Evolutionary conservation across 2,329 filamentous ascomycete species (phyloP), one percentile per base, ranked within the genome.

Genomic region (Botryotinia convoluta): DNA sequence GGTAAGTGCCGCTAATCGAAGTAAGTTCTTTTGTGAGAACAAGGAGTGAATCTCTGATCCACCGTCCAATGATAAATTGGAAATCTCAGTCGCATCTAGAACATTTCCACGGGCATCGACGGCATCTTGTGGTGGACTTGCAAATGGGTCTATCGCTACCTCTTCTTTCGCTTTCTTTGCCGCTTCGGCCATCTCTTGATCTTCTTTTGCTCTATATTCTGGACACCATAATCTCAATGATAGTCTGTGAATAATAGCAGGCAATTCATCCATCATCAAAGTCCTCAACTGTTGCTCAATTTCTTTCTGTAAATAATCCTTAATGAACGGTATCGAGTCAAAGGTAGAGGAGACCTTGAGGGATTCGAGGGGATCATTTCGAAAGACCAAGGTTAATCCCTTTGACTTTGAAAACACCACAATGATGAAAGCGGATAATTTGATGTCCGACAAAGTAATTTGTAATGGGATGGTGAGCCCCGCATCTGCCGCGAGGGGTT

Each of bases 321-420:
- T 92, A 75, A 99, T 96, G 81, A 99, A 99, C 62, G 96, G 95
- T 79, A 99, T 99, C 20, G 95, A 97, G 84, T 99, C 96, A 83
- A 99, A 99, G 62, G 96, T 99, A 77, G 95, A 98, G 0, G 95
- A 98, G 77, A 99, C 96, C 85, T 98, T 98, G 80, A 99, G 90
- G 7, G 95, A 98, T 82, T 99, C 96, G 75, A 99, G 90, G 7
- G 96, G 96, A 81, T 99, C 96, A 87, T 99, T 98, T 79, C 96
- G 92, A 82, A 99, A 99, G 62, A 99, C 96, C 65, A 99, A 87
- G 1, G 96, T 99, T 73, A 99, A 88, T 32, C 96, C 96, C 82
- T 99, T 99, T 84, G 97, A 94, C 81, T 94, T 95, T 4, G 95
- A 98, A 82, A 99, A 99, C 75, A 99, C 96, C 68, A 99, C 84